Base-by-base conservation (phyloP, 805 yeast genomes). In the Yarrowia divulgata region DNA sequence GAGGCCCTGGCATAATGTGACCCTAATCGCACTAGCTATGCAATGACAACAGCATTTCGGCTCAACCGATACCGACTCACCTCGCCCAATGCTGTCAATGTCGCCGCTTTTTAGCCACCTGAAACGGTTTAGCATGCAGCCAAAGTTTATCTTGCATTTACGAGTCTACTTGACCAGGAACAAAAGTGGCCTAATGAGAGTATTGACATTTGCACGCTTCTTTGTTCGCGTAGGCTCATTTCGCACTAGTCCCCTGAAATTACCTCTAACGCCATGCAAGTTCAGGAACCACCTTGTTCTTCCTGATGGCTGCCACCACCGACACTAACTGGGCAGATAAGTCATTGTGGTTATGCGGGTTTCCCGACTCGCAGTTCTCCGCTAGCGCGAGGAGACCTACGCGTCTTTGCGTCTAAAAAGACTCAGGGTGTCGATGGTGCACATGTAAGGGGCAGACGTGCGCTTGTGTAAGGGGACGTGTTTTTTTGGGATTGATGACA, bases 101-200 rank as follows among this genome's bases (percentile, higher is more conserved):
- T 16, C 39, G 32, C 57, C 42, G 57, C 29, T 18, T 35, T 12
- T 35, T 32, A 35, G 32, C 58, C 58, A 37, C 29, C n/a, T 35
- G 32, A 39, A 39, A 23, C 60, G 29, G 60, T 54, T 54, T 54
- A 45, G 60, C 18, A 54, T 23, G 60, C 60, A 54, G 60, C 60
- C 60, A 5, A 54, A 35, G 43, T 19, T 43, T 35, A 37, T 37
- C 34, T 37, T 14, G 43, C 57, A 37, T 54, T 37, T 8, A 13
- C 23, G 16, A 6, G 7, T 23, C 1, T 16, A 3, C 58, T 40
- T 18, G 37, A 37, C 58, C 29, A 34, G 43, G 58, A 3, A 2
- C 14, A 37, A 37, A 37, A 54, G 12, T 37, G 58, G 37, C 58
- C 18, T 35, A 37, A 54, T 19, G 54, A 39, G 39, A 14, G 13